A percentile compares a stretch with the other conserved stretches of the same genome.
These are phyloP conservation scores for Phlegmacium glaucopus DNA, from an alignment of 768 basidiomycete genomes.

Conservation along the genomic window DNA sequence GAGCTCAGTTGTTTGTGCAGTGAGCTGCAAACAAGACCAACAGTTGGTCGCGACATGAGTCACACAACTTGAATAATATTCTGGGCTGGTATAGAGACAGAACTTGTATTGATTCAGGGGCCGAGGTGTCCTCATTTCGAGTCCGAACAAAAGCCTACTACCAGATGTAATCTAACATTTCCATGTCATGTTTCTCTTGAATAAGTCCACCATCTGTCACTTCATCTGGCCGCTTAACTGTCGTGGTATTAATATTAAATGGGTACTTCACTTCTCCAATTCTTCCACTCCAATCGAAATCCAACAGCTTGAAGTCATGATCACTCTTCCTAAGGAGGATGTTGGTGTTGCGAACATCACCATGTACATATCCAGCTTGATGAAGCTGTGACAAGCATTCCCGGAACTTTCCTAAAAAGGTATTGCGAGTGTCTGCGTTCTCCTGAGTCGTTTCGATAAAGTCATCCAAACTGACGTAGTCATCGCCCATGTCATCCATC, in stretches of 20 bases:
- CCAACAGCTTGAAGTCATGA: neutral
- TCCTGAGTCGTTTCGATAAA: neutral
- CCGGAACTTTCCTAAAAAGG: constrained; percentile 2
- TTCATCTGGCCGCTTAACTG: constrained; percentile 19
- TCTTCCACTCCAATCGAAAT: constrained; percentile 18
- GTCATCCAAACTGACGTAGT: neutral
- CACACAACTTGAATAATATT: no score
- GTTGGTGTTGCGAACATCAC: constrained; percentile 27
- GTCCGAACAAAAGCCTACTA: no score
- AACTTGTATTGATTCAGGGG: no score
- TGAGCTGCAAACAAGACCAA: no score
- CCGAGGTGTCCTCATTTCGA: no score
- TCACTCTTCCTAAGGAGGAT: constrained; percentile 21
- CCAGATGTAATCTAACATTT: constrained; percentile 20
- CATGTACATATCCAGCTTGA: constrained; percentile 25
- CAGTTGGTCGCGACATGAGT: no score
- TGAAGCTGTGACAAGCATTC: constrained; percentile 15
- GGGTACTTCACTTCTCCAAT: constrained; percentile 7
- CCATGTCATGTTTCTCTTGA: constrained; percentile 19
- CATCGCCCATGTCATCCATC: neutral
- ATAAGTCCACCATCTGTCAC: constrained; percentile 16
- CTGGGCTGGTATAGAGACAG: no score
- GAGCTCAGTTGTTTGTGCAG: no score
- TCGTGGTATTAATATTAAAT: neutral
- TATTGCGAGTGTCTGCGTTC: neutral